Evolutionary conservation across 2,329 filamentous ascomycete genomes (phyloP).

Genomic region (Stachybotrys chartarum): DNA sequence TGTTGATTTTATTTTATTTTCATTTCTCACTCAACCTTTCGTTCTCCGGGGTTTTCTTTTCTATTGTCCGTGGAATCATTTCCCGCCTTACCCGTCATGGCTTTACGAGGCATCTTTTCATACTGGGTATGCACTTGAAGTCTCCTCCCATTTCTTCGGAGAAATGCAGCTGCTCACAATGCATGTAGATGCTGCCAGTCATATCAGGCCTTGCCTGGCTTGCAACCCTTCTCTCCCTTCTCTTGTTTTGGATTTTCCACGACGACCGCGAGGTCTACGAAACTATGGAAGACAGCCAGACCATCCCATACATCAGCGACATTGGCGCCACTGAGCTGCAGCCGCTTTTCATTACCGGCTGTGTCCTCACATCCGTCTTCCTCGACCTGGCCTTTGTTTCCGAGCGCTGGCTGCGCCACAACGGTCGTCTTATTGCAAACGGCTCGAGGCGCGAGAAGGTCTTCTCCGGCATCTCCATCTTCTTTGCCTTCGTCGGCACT

Average conservation of each 20-base stretch:
- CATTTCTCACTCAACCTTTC: too few relatives aligned
- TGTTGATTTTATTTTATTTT: too few relatives aligned
- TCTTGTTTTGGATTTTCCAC: slow-evolving; percentile 61
- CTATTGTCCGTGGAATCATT: too few relatives aligned
- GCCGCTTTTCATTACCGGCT: slow-evolving; percentile 71
- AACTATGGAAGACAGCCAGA: slow-evolving; percentile 51
- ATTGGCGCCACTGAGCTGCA: slow-evolving; percentile 57
- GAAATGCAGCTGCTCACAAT: background rate
- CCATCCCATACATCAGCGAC: slow-evolving; percentile 67
- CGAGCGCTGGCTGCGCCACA: slow-evolving; percentile 81
- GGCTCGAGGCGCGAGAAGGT: slow-evolving; percentile 54
- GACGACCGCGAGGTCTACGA: slow-evolving; percentile 46
- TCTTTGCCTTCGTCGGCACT: slow-evolving; percentile 68
- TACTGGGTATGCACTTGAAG: slow-evolving; percentile 31
- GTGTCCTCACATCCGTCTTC: slow-evolving; percentile 63
- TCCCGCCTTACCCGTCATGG: slow-evolving; percentile 21
- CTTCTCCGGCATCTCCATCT: slow-evolving; percentile 53
- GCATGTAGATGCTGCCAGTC: slow-evolving; percentile 54
- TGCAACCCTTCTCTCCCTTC: slow-evolving; percentile 59
- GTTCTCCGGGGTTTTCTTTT: too few relatives aligned
- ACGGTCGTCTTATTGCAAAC: slow-evolving; percentile 71
- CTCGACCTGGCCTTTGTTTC: slow-evolving; percentile 75
- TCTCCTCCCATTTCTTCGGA: background rate
- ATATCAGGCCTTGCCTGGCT: slow-evolving; percentile 60
- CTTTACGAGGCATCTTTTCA: slow-evolving; percentile 21